Evolutionary conservation across 805 yeast species (phyloP), one percentile per base, ranked within the genome.

Genomic region (Candida krabiensis): DNA sequence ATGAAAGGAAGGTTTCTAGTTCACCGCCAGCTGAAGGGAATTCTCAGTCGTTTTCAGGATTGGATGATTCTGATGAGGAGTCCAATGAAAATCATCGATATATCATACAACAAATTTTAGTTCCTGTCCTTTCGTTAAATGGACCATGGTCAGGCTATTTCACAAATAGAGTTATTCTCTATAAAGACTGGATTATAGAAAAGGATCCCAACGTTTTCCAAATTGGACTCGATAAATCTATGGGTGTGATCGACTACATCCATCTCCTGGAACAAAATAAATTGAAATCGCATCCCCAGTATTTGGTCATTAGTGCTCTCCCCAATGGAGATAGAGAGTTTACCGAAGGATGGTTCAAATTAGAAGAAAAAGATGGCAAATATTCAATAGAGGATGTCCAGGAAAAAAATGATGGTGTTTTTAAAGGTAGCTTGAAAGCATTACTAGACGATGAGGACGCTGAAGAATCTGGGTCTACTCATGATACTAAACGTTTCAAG

Each of bases 21-120:
- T 35, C 38, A 3, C 31, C 31, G 7, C 22, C 38, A 18, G 9
- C 19, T 5, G 33, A 35, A 23, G 38, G 18, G 22, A 13, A 29
- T 12, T 33, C 40, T 9, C 42, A 30, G 17, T 26, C 36, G 3
- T 15, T 18, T 12, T 14, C 35, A n/a, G 47, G 37, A 8, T 38
- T 17, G 13, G 41, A 35, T 12, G 45, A 41, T 16, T 30, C 33
- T 12, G 46, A 29, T 9, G 41, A 33, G 15, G 37, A 37, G 5
- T 30, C 37, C 5, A 38, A 25, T 7, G 30, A 22, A 6, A 13
- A 9, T 12, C 19, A 30, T 8, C 26, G 38, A n/a, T 51, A 38
- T 19, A 48, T 58, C 9, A 43, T 46, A n/a, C 64, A 60, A 39
- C 52, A 48, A 23, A 56, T 60, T 7, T 40, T 61, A n/a, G 63